Evolutionary conservation across 2,329 filamentous ascomycete genomes (phyloP).

Genomic region (Monosporascus sp.): DNA sequence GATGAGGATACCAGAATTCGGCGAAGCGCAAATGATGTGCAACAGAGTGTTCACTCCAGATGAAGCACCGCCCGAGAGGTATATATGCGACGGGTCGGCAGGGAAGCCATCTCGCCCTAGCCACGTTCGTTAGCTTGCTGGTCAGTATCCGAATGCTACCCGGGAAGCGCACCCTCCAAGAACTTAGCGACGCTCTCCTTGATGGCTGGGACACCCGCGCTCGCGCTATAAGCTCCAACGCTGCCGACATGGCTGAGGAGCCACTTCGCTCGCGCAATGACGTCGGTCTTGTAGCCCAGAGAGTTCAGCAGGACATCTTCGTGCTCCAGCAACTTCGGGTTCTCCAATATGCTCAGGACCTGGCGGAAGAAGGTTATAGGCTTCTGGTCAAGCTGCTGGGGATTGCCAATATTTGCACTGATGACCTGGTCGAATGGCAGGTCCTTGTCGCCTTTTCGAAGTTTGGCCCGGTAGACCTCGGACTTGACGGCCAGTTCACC

Average conservation of each 20-base stretch:
- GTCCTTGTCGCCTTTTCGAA: conserved; percentile 52
- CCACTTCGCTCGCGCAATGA: conserved; percentile 75
- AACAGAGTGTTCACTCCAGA: conserved; percentile 92
- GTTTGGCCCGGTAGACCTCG: conserved; percentile 77
- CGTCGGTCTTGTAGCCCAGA: conserved; percentile 86
- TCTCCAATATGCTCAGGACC: conserved; percentile 87
- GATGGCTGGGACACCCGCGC: conserved; percentile 80
- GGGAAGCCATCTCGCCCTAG: conserved; percentile 81
- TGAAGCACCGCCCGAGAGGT: conserved; percentile 86
- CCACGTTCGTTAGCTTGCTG: conserved; percentile 9
- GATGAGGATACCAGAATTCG: conserved; percentile 78
- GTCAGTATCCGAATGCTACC: background rate
- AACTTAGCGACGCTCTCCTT: conserved; percentile 87
- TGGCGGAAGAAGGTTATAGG: conserved; percentile 99
- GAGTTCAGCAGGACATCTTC: conserved; percentile 69
- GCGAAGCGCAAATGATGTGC: conserved; percentile 75
- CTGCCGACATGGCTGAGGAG: conserved; percentile 80
- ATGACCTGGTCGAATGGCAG: conserved; percentile 89
- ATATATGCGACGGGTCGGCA: conserved; percentile 75
- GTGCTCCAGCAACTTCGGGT: conserved; percentile 78
- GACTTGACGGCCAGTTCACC: conserved; percentile 92
- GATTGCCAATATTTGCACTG: conserved; percentile 97
- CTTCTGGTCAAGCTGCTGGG: conserved; percentile 97
- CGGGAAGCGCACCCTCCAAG: conserved; percentile 64
- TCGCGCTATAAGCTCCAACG: conserved; percentile 94